Percentiles rank a stretch among this genome's conserved stretches.
phyloP scores from a whole-genome alignment of 179 eudicot species.

The Spergularia azorica region DNA sequence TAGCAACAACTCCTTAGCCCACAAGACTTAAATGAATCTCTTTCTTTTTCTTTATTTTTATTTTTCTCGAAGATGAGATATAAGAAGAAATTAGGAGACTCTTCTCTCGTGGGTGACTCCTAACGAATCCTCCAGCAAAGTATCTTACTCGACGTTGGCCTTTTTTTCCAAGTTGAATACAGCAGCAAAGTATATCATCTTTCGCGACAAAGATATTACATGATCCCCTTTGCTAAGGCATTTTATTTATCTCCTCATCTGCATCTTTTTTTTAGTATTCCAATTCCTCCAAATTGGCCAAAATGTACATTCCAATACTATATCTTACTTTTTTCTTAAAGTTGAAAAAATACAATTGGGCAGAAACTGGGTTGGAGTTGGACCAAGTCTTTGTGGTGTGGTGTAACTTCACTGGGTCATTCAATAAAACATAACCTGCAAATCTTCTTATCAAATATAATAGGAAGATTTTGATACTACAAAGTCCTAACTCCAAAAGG shows the following conservation, averaged over 20 bases:
- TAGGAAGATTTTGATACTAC: constrained; percentile 22
- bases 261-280: constrained; percentile 23
- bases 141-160: neutral
- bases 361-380: constrained; percentile 3
- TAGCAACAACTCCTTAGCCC: constrained; percentile 27
- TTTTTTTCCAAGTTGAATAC: constrained; percentile 26
- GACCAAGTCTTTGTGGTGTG: constrained; percentile 9
- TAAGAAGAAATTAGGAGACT: too few species aligned
- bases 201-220: constrained; percentile 29
- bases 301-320: neutral
- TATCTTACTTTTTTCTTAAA: neutral
- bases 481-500: constrained; percentile 10
- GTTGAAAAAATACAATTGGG: constrained; percentile 11
- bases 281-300: constrained; percentile 22
- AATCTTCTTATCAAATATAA: constrained; percentile 23
- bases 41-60: constrained; percentile 20
- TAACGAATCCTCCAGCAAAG: too few species aligned
- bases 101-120: too few species aligned
- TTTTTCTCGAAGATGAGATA: too few species aligned
- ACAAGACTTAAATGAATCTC: constrained; percentile 27
- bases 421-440: neutral
- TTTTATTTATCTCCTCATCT: constrained; percentile 26
- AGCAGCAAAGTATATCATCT: constrained; percentile 28
- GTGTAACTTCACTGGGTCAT: neutral
- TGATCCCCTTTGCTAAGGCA: constrained; percentile 30